phyloP scores from a whole-genome alignment of 2,329 filamentous ascomycete species.

The Venturia pyrina region DNA sequence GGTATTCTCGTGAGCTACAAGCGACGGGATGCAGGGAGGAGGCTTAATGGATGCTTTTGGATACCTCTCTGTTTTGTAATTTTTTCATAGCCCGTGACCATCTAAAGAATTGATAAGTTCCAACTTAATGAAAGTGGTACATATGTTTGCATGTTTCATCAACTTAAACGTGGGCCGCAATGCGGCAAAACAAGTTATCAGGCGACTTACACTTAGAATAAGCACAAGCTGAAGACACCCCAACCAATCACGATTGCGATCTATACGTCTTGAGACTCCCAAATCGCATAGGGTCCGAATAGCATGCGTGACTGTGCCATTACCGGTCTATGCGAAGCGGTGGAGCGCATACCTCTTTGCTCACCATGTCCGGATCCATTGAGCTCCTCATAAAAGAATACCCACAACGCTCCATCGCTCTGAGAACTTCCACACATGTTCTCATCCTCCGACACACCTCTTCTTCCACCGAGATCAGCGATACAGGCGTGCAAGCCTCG shows the following conservation, averaged over 20 bases:
- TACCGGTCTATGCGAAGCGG: background rate
- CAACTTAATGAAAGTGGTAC: background rate
- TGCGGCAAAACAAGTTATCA: background rate
- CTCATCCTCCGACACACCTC: slow-evolving; percentile 64
- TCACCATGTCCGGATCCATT: slow-evolving; percentile 44
- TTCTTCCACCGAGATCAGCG: slow-evolving; percentile 19
- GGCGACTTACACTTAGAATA: background rate
- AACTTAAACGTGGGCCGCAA: background rate
- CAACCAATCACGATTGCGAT: background rate
- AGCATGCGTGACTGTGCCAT: background rate
- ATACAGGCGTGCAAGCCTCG: slow-evolving; percentile 16
- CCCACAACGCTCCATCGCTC: slow-evolving; percentile 77
- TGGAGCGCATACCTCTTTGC: background rate
- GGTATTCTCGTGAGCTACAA: background rate
- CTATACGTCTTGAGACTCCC: background rate
- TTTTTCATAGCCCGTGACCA: background rate
- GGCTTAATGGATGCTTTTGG: background rate
- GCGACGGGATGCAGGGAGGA: background rate
- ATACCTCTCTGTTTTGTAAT: background rate
- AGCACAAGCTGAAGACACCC: background rate
- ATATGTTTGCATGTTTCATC: background rate
- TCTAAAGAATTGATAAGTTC: no score
- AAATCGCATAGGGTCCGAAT: background rate
- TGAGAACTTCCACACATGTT: slow-evolving; percentile 68
- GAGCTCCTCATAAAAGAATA: slow-evolving; percentile 78